Evolutionary conservation across 495 filamentous ascomycete genomes (phyloP), one percentile per base, ranked within the genome.

Genomic region (Neurospora pannonica): DNA sequence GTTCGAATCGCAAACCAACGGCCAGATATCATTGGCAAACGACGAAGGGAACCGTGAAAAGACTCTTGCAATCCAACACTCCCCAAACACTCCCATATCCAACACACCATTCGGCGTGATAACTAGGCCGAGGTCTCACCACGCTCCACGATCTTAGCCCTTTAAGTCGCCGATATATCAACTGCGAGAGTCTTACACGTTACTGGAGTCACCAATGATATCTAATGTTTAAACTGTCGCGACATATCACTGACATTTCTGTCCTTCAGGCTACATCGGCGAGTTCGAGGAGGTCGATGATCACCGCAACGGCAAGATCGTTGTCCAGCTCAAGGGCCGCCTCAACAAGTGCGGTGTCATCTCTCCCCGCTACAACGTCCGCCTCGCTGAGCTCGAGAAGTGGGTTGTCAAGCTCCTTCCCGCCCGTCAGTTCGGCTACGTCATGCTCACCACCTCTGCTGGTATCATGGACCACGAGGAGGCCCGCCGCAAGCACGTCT

Each of bases 381-480:
- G 94, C 85, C 94, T 99, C 81, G 87, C 88, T 83, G 97, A 98
- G 83, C 90, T 99, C 83, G 96, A 97, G 91, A 97, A 97, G 87
- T 99, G 96, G 96, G 93, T 98, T 82, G 93, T 95, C 82, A 97
- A 97, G 91, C 93, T 99, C 77, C 89, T 98, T 60, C 96, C 96
- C 75, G 94, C 96, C 74, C 96, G 96, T 97, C 96, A 99, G 87
- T 98, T 99, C 90, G 96, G 96, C 80, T 98, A 92, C 88, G 94
- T 99, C 83, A 94, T 99, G 86, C 91, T 98, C 81, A 99, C 96
- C 82, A 99, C 96, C 85, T 97, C 94, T 72, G 93, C 96, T 74
- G 97, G 96, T 83, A 98, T 99, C 84, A 98, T 99, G 95, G 96
- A 99, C 88, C 96, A 99, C 86, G 96, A 98, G 88, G 96, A 99